Base-by-base conservation (phyloP, 83 land plant species). In the Picea mariana region DNA sequence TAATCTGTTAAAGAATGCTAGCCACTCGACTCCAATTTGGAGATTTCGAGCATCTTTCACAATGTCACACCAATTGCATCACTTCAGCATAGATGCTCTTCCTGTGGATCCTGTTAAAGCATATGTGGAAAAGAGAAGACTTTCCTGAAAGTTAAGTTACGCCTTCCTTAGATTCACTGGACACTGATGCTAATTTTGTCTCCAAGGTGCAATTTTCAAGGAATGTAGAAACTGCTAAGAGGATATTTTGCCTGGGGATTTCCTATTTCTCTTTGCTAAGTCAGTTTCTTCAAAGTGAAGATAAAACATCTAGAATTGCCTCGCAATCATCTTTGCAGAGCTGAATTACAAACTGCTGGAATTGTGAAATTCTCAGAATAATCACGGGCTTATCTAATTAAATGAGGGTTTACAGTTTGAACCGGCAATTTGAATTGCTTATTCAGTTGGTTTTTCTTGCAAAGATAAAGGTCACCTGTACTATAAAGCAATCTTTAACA, bases 261-360 rank as follows among this genome's bases (percentile, higher is more conserved):
- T 73, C 59, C 13, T 49, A 26, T 73, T 44, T 47, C 40, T 73
- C 24, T 40, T 72, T 72, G 20, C 26, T 8, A 12, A 24, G 77
- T 47, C 59, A 9, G 21, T 44, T 73, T 23, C 24, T 47, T 52
- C 44, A 8, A 73, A 73, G 40, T 73, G 58, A 47, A 47, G 77
- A 73, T 8, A 23, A 42, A n/a, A 73, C n/a, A 71, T 49, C 21
- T 52, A 47, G 58, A 73, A 42, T 73, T 49, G 44, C 77, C 23
- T 73, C 23, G 26, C 49, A 73, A 47, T 73, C 24, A 73, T 73
- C 77, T 73, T 21, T 73, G 77, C 15, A 5, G 59, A 73, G 77
- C 77, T 73, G 77, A 73, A 73, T 73, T 73, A 21, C 59, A 73
- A 73, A 73, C 21, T 9, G 21, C 59, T 21, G 59, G 3, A 23